Conservation (phyloP, 148 eudicot species). For the Simmondsia chinensis region DNA sequence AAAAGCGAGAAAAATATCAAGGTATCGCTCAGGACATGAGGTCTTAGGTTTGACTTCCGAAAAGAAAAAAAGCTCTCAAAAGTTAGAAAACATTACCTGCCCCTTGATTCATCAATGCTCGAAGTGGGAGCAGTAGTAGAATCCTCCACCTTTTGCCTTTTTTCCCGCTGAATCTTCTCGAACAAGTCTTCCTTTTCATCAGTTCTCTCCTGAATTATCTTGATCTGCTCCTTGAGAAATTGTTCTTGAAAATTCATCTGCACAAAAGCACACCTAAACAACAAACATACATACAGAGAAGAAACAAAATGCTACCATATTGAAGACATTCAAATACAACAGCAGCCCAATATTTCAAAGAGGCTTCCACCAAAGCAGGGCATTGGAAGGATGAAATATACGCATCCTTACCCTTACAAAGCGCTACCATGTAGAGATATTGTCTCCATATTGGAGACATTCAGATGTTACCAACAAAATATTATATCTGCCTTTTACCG, state of each 20-base stretch:
- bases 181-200: conserved; percentile 45
- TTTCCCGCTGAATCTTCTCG: conserved; percentile 51
- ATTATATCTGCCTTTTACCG: no score
- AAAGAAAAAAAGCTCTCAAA: no score
- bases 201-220: conserved; percentile 38
- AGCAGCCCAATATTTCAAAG: no score
- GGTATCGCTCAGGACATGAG: background rate
- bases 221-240: conserved; percentile 56
- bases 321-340: background rate
- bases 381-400: no score
- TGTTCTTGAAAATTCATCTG: conserved; percentile 65
- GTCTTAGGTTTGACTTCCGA: background rate
- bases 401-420: no score
- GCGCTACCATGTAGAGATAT: no score
- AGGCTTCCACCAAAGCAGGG: background rate
- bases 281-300: background rate
- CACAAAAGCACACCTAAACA: conserved; percentile 3
- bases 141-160: conserved; percentile 37
- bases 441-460: no score
- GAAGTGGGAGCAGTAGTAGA: conserved; percentile 14
- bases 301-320: background rate
- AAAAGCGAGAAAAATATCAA: no score
- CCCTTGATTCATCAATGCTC: conserved; percentile 22
- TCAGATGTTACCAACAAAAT: no score
- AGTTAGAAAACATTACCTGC: conserved; percentile 25